Base-by-base conservation (phyloP, 163 green algal species). In the Scenedesmus sp. region DNA sequence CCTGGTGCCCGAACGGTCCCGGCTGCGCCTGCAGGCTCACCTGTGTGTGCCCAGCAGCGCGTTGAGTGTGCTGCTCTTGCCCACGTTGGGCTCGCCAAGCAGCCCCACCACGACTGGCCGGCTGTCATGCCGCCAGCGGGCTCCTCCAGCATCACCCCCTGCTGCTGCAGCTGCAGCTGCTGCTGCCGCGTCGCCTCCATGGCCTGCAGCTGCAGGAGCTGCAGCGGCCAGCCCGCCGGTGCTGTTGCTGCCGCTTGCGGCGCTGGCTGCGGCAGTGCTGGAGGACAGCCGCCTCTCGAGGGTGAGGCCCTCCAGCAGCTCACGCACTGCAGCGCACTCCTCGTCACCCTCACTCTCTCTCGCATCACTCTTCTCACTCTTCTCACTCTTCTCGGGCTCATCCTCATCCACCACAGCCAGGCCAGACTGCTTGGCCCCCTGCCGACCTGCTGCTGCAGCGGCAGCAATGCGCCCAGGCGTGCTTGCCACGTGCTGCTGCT, bases 1-100 rank as follows among this genome's bases (percentile, higher is more conserved):
- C 51, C n/a, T 22, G 51, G 51, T 16, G 22, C 51, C 9, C 51
- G 13, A 61, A 16, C 56, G 49, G 20, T 46, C 9, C 56, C 46
- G 10, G 51, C 51, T 61, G 7, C 6, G 79, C 79, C 42, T 13
- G 42, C 26, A 7, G 42, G 24, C 83, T 43, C 59, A 81, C 72
- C 92, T 87, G 90, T 97, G 94, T 12, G 91, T 89, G 9, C 95
- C 95, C 46, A 97, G 86, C 83, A 97, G 82, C n/a, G 91, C 86
- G 51, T 97, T 97, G 49, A 97, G 86, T 2, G 92, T 94, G 70
- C 90, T 94, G 80, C 89, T 94, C 92, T 97, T 97, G 80, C 95
- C 95, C 22, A 95, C 93, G 70, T 97, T 97, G 20, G 95, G 95
- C 92, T 97, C 95, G 0, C 94, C 94, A 16, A 96, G 83, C 13